These are phyloP conservation scores for Cladosporium sp. DNA, from an alignment of 2,329 filamentous ascomycete genomes.

Conservation along the genomic window DNA sequence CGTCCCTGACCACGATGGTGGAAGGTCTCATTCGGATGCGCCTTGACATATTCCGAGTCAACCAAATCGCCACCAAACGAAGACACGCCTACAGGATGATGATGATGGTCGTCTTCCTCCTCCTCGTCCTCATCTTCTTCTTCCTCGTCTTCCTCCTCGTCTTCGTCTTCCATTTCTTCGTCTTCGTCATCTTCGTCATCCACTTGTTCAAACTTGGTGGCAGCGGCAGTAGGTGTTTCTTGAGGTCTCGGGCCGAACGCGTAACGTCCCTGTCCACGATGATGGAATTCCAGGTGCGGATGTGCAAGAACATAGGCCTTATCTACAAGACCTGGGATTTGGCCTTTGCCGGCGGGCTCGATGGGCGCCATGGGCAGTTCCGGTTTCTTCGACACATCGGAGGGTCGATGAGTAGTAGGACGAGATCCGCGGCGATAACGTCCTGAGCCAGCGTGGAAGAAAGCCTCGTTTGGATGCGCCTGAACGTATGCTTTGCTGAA, in stretches of 20 bases:
- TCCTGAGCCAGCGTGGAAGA: conserved; percentile 26
- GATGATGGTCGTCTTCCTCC: too few relatives aligned
- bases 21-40: conserved; percentile 25
- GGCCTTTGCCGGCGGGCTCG: neutral
- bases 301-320: conserved; percentile 23
- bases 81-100: neutral
- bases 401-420: conserved; percentile 4
- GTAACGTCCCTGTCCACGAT: conserved; percentile 27
- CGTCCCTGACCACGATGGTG: conserved; percentile 28
- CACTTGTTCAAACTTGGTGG: conserved; percentile 1
- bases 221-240: neutral
- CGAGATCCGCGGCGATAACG: conserved; percentile 23
- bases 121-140: conserved; percentile 10
- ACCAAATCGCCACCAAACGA: conserved; percentile 16
- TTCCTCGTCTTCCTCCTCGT: conserved; percentile 12
- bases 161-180: conserved; percentile 13
- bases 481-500: conserved; percentile 24
- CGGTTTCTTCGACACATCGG: neutral
- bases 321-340: conserved; percentile 10
- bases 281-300: conserved; percentile 24
- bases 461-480: conserved; percentile 24
- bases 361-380: neutral
- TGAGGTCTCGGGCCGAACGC: conserved; percentile 18
- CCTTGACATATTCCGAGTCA: conserved; percentile 22
- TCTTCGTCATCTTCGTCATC: conserved; percentile 11